A percentile compares a stretch with the other conserved stretches of the same genome.
Evolutionary conservation across 495 filamentous ascomycete species (phyloP).

Genomic region (Lichenothelia convexa): DNA sequence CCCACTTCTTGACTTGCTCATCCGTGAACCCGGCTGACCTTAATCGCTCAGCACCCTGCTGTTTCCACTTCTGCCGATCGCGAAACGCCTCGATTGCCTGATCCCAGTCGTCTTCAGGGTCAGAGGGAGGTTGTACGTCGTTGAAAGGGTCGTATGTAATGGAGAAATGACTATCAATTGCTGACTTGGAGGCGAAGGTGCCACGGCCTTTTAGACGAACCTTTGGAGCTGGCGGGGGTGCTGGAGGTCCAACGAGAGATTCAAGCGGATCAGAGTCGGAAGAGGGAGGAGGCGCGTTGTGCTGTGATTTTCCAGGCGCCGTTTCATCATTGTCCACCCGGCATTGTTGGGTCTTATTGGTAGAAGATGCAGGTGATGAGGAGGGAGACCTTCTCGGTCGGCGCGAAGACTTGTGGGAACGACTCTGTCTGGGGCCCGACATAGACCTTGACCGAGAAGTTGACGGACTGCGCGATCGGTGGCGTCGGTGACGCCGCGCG

Average conservation of each 20-base stretch:
- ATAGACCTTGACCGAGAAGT: not conserved
- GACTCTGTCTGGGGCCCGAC: not conserved
- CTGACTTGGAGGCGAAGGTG: constrained; percentile 34
- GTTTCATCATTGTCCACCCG: too few species aligned
- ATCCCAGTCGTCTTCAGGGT: constrained; percentile 56
- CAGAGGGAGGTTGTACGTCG: constrained; percentile 43
- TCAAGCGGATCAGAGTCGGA: constrained; percentile 60
- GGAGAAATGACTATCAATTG: constrained; percentile 67
- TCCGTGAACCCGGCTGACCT: constrained; percentile 65
- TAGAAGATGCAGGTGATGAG: not conserved
- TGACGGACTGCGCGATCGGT: not conserved
- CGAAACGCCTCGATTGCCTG: constrained; percentile 60
- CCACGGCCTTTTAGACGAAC: constrained; percentile 65
- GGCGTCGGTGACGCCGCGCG: not conserved
- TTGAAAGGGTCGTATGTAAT: constrained; percentile 54
- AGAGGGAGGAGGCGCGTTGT: too few species aligned
- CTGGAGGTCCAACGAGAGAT: constrained; percentile 61
- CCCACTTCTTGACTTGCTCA: constrained; percentile 59
- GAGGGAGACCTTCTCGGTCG: not conserved
- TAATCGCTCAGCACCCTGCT: constrained; percentile 58
- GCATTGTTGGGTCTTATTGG: not conserved
- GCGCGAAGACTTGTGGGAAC: not conserved
- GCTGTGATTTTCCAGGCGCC: too few species aligned
- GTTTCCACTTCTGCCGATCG: constrained; percentile 69
- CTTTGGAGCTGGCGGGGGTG: constrained; percentile 30